phyloP scores from a whole-genome alignment of 331 rosid species.

The Arachis monticola region DNA sequence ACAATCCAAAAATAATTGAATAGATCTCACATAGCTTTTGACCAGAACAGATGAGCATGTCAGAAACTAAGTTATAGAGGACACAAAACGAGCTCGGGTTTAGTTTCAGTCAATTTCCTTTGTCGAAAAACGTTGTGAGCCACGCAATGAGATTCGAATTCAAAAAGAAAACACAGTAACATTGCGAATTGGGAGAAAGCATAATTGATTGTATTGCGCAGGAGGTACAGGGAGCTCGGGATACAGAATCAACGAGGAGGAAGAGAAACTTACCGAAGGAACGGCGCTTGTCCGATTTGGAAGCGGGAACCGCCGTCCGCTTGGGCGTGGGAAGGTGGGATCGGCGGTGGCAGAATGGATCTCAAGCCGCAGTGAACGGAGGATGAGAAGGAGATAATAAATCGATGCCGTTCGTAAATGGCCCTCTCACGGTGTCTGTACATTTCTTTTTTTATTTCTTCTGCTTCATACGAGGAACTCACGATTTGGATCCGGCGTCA shows the following conservation, averaged over 20 bases:
- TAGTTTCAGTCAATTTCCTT: conserved; percentile 8
- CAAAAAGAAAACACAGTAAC: conserved; percentile 4
- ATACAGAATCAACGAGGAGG: neutral
- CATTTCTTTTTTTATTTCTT: neutral
- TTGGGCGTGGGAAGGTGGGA: conserved; percentile 7
- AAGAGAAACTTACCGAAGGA: conserved; percentile 22
- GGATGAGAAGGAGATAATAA: conserved; percentile 5
- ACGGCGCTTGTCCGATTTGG: conserved; percentile 10
- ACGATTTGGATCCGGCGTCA: conserved; percentile 37
- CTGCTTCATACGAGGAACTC: conserved; percentile 9
- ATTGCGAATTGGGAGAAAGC: conserved; percentile 21
- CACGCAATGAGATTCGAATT: conserved; percentile 22
- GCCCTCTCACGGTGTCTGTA: conserved; percentile 6
- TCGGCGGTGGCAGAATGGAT: conserved; percentile 51
- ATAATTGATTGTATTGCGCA: conserved; percentile 7
- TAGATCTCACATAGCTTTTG: neutral
- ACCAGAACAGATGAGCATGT: neutral
- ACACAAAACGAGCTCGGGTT: conserved; percentile 33
- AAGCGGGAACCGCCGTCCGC: conserved; percentile 18
- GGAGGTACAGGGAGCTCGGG: neutral
- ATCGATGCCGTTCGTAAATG: conserved; percentile 50
- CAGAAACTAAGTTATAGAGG: conserved; percentile 7
- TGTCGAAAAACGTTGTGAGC: neutral
- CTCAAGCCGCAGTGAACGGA: conserved; percentile 37
- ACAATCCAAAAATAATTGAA: conserved; percentile 12